Conservation (phyloP, 2,329 filamentous ascomycete species). For the Cercospora sojina region DNA sequence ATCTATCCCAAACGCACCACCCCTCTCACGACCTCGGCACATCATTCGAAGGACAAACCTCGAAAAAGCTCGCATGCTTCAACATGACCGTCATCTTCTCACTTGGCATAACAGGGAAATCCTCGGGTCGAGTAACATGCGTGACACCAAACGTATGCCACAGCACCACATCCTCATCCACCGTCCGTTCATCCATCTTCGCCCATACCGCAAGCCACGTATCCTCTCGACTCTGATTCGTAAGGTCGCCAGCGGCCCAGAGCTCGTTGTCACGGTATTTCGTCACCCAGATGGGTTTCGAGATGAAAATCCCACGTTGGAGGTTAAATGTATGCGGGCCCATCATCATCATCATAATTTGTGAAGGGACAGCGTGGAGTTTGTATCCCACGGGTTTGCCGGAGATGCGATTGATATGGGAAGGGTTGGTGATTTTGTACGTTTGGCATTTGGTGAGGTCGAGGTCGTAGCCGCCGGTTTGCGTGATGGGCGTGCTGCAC, state of each 20-base stretch:
- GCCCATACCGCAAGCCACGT: slow-evolving; percentile 44
- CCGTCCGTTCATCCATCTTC: background rate
- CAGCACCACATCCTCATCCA: slow-evolving; percentile 50
- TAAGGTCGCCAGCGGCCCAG: background rate
- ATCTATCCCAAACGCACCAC: background rate
- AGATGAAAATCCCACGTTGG: background rate
- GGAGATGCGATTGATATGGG: background rate
- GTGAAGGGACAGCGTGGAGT: background rate
- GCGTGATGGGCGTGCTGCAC: background rate
- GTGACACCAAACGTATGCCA: slow-evolving; percentile 45
- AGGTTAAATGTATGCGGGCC: background rate
- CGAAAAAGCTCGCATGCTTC: slow-evolving; percentile 60
- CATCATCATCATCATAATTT: background rate
- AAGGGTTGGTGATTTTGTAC: background rate
- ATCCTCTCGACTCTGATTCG: slow-evolving; percentile 38
- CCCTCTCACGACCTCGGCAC: slow-evolving; percentile 44
- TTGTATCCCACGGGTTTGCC: background rate
- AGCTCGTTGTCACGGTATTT: background rate
- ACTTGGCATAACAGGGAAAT: slow-evolving; percentile 60
- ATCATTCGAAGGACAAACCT: slow-evolving; percentile 59
- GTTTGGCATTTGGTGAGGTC: background rate
- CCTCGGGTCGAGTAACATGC: slow-evolving; percentile 47
- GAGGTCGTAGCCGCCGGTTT: background rate
- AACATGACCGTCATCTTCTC: slow-evolving; percentile 59
- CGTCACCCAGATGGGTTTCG: background rate